Percentiles rank a stretch among this genome's conserved stretches.
These are phyloP conservation scores for Leccinum pachyderme DNA, from an alignment of 1,284 basidiomycete genomes.

Conservation along the genomic window DNA sequence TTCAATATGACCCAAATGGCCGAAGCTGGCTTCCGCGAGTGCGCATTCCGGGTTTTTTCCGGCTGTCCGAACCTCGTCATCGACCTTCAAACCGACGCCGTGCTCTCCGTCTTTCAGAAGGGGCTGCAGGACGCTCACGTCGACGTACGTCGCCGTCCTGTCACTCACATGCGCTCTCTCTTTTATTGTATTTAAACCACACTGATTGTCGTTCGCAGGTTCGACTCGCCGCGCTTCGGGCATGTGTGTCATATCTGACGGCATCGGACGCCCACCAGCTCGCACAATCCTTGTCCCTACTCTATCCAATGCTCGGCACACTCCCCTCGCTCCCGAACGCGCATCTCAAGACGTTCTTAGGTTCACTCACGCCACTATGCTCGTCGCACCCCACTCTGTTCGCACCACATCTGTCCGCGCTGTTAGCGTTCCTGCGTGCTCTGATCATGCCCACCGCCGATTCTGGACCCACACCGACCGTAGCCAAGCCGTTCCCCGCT, in stretches of 20 bases:
- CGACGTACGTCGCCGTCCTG: slow-evolving; percentile 44
- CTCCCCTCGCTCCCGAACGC: slow-evolving; percentile 53
- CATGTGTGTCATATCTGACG: slow-evolving; percentile 62
- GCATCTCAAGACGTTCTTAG: slow-evolving; percentile 61
- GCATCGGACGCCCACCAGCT: slow-evolving; percentile 56
- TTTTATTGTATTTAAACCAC: neutral
- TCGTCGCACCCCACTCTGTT: slow-evolving; percentile 66
- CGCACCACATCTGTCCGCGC: slow-evolving; percentile 56
- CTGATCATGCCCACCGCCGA: slow-evolving; percentile 64
- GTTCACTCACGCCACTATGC: slow-evolving; percentile 70
- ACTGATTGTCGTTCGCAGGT: slow-evolving; percentile 34
- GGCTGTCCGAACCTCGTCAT: slow-evolving; percentile 69
- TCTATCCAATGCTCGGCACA: slow-evolving; percentile 68
- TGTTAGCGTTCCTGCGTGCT: slow-evolving; percentile 64
- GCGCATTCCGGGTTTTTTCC: slow-evolving; percentile 60
- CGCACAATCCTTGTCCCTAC: slow-evolving; percentile 52
- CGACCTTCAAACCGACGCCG: slow-evolving; percentile 67
- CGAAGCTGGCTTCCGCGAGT: slow-evolving; percentile 42
- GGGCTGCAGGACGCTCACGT: slow-evolving; percentile 63
- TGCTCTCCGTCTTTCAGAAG: slow-evolving; percentile 58
- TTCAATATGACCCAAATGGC: slow-evolving; percentile 59
- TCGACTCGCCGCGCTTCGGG: slow-evolving; percentile 53
- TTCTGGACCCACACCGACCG: slow-evolving; percentile 72
- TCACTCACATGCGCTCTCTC: neutral
- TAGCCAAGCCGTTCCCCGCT: slow-evolving; percentile 61